These are phyloP conservation scores for Vaccinium vitisidaea DNA, from an alignment of 148 eudicot genomes.

Conservation along the genomic window DNA sequence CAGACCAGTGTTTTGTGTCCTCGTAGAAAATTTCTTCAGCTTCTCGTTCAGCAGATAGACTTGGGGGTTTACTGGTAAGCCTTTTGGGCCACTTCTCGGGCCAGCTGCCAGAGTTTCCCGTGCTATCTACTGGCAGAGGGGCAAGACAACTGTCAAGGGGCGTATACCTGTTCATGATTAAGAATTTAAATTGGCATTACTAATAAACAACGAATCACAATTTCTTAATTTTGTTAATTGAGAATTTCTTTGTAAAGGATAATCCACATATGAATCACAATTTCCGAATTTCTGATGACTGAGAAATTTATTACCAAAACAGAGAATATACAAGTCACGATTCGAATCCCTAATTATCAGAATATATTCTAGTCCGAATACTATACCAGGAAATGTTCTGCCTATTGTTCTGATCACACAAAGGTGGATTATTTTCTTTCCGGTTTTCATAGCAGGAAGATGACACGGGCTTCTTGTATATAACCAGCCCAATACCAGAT, in stretches of 20 bases:
- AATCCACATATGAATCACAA: background rate
- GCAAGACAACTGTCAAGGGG: constrained; percentile 75
- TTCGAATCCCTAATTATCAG: background rate
- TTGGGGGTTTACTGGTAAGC: constrained; percentile 55
- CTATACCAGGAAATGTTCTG: constrained; percentile 68
- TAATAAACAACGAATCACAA: background rate
- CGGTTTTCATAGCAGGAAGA: constrained; percentile 66
- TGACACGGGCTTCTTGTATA: constrained; percentile 81
- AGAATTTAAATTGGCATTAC: background rate
- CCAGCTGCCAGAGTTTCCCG: constrained; percentile 45
- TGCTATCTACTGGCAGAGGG: constrained; percentile 37
- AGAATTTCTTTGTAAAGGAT: background rate
- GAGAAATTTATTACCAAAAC: background rate
- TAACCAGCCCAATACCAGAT: constrained; percentile 56
- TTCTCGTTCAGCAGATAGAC: constrained; percentile 48
- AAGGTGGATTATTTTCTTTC: constrained; percentile 53
- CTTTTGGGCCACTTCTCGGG: constrained; percentile 86
- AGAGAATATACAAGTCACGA: background rate
- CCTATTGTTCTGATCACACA: constrained; percentile 51
- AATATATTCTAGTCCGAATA: background rate
- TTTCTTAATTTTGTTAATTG: background rate
- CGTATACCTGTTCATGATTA: constrained; percentile 52
- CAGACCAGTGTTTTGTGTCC: constrained; percentile 72
- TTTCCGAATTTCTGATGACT: background rate
- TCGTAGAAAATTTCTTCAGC: constrained; percentile 50